Base-by-base conservation (phyloP, 2,329 filamentous ascomycete species). In the Dactylellina parvicollis region DNA sequence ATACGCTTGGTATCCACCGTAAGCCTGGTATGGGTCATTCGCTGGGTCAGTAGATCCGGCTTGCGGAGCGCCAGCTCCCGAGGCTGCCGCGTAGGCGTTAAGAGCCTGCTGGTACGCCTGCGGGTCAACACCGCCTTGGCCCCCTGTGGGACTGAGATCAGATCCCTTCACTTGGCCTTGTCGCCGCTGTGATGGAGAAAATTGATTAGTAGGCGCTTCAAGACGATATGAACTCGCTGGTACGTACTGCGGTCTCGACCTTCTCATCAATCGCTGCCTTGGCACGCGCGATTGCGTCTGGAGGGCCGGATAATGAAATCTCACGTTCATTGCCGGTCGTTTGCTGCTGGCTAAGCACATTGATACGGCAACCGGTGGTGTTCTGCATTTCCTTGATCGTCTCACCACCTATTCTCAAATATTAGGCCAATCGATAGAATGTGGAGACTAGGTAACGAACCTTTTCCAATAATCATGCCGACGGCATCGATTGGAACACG, bases 391-490 rank as follows among this genome's bases (percentile, higher is more conserved):
- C 92, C 76, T 93, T 92, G 79, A 96, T 96, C 0, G 92, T 96
- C 82, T 96, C 92, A 76, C 92, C 92, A 65, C 92, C 86, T 85
- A 57, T 5, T 30, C 44, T 71, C 77, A 76, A 80, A 75, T 7
- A 22, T 47, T 38, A 57, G 30, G 12, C 47, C 22, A 20, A 16
- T 52, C 1, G 12, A 30, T 2, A 14, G 14, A 22, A 18, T 10
- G 3, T 4, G 14, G 5, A 10, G n/a, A 49, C 10, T 7, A 4
- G 22, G 26, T 20, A 28, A 64, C 75, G 46, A 75, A 85, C 84
- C 91, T 84, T 96, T 96, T 76, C 93, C 92, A 74, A 96, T 96
- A 76, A 96, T 96, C 92, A 96, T 96, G 73, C 92, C 92, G 61
- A 96, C 92, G 4, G 92, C 90, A 80, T 96, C 92, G 20, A 92